phyloP scores from a whole-genome alignment of 768 basidiomycete genomes.

The Infundibulicybe gibba region DNA sequence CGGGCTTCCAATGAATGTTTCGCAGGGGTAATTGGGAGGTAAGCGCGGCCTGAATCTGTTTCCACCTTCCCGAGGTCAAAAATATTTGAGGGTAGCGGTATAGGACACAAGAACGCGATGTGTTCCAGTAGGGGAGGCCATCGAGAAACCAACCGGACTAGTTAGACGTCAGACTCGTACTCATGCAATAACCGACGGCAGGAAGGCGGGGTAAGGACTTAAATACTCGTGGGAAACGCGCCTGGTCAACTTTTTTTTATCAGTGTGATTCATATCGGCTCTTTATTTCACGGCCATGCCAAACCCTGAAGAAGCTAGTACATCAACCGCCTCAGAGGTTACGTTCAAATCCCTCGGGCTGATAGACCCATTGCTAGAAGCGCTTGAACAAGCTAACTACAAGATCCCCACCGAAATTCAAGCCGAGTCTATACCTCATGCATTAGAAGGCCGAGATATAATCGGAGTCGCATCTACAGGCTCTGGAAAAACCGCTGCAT shows the following conservation, averaged over 20 bases:
- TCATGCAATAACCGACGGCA: too few relatives aligned
- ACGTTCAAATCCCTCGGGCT: constrained; percentile 86
- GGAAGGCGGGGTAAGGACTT: too few relatives aligned
- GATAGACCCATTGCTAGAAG: constrained; percentile 85
- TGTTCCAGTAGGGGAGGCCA: too few relatives aligned
- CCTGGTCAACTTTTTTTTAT: constrained; percentile 10
- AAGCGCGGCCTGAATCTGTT: constrained; percentile 61
- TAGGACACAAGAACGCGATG: constrained; percentile 67
- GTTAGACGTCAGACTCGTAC: too few relatives aligned
- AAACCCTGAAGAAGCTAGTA: constrained; percentile 57
- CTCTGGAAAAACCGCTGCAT: constrained; percentile 97
- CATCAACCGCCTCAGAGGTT: constrained; percentile 28
- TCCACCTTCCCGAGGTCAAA: constrained; percentile 70
- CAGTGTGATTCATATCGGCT: too few relatives aligned
- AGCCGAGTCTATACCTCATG: constrained; percentile 77
- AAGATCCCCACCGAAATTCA: constrained; percentile 92
- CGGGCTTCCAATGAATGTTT: constrained; percentile 90
- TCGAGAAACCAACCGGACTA: too few relatives aligned
- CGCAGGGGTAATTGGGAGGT: constrained; percentile 77
- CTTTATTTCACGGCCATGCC: constrained; percentile 40
- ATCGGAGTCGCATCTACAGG: constrained; percentile 99
- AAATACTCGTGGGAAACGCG: constrained; percentile 11
- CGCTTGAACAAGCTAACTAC: constrained; percentile 78
- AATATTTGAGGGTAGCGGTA: constrained; percentile 52
- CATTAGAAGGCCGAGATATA: constrained; percentile 89